Evolutionary conservation across 805 yeast species (phyloP).

Genomic region (Barnettozyma sp.): DNA sequence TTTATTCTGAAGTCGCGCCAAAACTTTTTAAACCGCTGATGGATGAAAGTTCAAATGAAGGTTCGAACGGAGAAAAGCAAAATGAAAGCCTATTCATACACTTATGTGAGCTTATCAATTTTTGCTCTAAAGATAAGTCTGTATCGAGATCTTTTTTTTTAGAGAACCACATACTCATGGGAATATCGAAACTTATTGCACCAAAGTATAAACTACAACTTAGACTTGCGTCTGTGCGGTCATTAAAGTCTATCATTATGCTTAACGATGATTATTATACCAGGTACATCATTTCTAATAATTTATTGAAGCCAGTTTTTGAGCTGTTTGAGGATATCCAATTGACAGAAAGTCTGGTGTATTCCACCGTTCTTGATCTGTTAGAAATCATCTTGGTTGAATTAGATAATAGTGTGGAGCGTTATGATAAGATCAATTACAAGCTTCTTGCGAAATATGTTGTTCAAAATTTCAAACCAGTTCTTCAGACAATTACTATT

Average conservation of each 20-base stretch:
- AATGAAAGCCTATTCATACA: conserved; percentile 45
- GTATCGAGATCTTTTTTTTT: conserved; percentile 57
- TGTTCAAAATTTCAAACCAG: conserved; percentile 25
- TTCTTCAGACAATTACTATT: conserved; percentile 13
- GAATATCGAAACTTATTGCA: conserved; percentile 44
- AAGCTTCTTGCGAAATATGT: conserved; percentile 21
- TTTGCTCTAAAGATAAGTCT: conserved; percentile 49
- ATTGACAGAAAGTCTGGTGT: conserved; percentile 53
- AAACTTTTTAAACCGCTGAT: conserved; percentile 44
- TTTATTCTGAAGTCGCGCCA: conserved; percentile 59
- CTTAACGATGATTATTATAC: conserved; percentile 59
- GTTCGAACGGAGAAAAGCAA: not conserved
- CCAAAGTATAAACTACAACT: conserved; percentile 38
- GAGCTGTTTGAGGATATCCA: conserved; percentile 41
- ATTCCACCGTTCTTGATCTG: conserved; percentile 70
- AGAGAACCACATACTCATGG: conserved; percentile 49
- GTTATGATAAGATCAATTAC: conserved; percentile 18
- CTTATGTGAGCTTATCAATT: conserved; percentile 64
- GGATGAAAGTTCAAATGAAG: not conserved
- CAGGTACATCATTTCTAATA: conserved; percentile 47
- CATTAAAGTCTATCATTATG: conserved; percentile 54
- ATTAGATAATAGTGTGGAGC: conserved; percentile 14
- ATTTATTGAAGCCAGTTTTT: conserved; percentile 45
- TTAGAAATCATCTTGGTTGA: conserved; percentile 38
- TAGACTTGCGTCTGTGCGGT: conserved; percentile 61